Percentiles rank a stretch among this genome's conserved stretches.
Evolutionary conservation across 352 stramenopile species (phyloP).

Genomic region (Pythium brachiatum): DNA sequence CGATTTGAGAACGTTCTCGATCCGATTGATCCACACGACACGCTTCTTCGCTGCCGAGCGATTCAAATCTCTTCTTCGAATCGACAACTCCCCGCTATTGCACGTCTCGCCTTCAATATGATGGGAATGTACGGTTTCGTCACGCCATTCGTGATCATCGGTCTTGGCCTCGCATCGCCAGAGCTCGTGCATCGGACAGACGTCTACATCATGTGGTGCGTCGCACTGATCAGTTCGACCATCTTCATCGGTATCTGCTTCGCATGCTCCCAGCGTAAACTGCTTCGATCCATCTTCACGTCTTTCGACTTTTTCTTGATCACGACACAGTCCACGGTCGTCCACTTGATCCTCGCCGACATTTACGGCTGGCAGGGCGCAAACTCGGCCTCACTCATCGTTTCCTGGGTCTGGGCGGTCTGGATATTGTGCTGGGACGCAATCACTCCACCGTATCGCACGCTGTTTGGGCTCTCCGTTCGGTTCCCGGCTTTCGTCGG

Average conservation of each 20-base stretch:
- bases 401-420: conserved; percentile 1
- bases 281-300: neutral
- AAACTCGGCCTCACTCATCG: neutral
- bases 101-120: neutral
- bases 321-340: neutral
- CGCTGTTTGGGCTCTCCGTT: neutral
- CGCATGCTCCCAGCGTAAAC: neutral
- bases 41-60: neutral
- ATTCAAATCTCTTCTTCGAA: neutral
- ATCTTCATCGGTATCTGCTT: neutral
- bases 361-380: neutral
- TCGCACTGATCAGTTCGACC: neutral
- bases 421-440: conserved; percentile 18
- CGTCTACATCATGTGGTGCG: neutral
- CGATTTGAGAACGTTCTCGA: neutral
- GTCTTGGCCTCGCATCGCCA: neutral
- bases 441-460: conserved; percentile 4
- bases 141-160: neutral
- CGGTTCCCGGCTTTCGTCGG: neutral
- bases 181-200: neutral
- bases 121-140: neutral
- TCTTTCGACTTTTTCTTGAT: conserved; percentile 9
- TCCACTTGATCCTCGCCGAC: conserved; percentile 3
- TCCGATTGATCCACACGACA: neutral
- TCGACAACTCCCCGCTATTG: neutral